Percentiles rank a stretch among this genome's conserved stretches.
These are phyloP conservation scores for Aspergillus novoparasiticus DNA, from an alignment of 2,329 filamentous ascomycete genomes.

Conservation along the genomic window DNA sequence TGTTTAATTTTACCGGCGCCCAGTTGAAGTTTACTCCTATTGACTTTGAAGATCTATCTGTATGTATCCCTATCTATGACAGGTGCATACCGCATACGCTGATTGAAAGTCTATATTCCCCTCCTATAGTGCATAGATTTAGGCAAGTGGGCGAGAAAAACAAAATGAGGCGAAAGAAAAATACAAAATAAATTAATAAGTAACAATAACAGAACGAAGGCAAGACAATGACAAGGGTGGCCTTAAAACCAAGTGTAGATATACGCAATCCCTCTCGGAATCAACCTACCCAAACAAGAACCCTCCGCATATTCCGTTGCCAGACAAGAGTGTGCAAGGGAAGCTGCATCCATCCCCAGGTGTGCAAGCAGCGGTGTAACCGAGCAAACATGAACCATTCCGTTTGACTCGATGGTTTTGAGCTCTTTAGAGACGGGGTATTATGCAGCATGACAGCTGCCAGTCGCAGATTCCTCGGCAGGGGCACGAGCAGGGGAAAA, in stretches of 20 bases:
- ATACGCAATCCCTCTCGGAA: not conserved
- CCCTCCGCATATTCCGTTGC: not conserved
- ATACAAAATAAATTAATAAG: not conserved
- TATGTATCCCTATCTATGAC: too few species aligned
- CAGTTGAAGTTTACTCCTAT: not conserved
- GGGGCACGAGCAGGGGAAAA: not conserved
- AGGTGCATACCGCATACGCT: too few species aligned
- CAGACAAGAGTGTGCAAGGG: not conserved
- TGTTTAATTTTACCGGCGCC: not conserved
- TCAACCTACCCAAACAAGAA: not conserved
- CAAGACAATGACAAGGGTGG: not conserved
- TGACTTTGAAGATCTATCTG: too few species aligned
- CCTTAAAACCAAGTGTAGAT: not conserved
- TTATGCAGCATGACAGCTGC: not conserved
- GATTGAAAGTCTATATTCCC: too few species aligned
- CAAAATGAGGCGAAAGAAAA: too few species aligned
- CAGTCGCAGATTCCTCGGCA: conserved; percentile 4
- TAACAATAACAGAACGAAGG: not conserved
- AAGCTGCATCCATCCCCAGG: not conserved
- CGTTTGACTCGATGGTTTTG: not conserved
- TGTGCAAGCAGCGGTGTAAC: not conserved
- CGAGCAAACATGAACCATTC: not conserved
- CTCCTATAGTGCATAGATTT: too few species aligned
- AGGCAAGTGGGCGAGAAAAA: too few species aligned
- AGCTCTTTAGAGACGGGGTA: not conserved